A percentile compares a stretch with the other conserved stretches of the same genome.
Conservation (phyloP, 495 filamentous ascomycete species). For the Aspergillus leporis region DNA sequence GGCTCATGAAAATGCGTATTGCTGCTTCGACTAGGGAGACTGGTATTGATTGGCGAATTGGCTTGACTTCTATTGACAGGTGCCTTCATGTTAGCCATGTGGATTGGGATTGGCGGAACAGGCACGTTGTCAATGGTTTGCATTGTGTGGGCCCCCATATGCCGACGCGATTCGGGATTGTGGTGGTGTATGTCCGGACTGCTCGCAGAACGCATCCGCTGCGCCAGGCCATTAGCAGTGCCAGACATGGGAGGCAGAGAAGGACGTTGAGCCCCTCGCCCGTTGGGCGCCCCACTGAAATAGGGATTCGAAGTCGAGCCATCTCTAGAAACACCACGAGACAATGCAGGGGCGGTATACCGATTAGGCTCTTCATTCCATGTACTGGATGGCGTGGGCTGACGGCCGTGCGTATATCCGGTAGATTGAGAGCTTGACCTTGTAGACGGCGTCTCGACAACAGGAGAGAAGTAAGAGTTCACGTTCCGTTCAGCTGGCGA, state of each 20-base stretch:
- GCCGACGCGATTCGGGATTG: constrained; percentile 46
- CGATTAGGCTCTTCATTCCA: constrained; percentile 70
- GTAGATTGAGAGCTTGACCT: constrained; percentile 76
- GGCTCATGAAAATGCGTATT: constrained; percentile 41
- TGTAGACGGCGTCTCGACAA: constrained; percentile 80
- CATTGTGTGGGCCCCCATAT: constrained; percentile 58
- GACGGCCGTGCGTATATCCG: constrained; percentile 76
- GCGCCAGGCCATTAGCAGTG: constrained; percentile 49
- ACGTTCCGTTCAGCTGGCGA: constrained; percentile 54
- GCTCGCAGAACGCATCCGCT: constrained; percentile 68
- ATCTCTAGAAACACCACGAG: constrained; percentile 75
- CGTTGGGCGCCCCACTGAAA: constrained; percentile 52
- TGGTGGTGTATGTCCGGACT: constrained; percentile 66
- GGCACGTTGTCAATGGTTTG: constrained; percentile 70
- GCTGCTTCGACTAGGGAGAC: constrained; percentile 45
- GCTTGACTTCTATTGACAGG: constrained; percentile 68
- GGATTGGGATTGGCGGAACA: constrained; percentile 60
- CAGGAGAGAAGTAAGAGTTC: constrained; percentile 91
- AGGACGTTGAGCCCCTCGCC: constrained; percentile 70
- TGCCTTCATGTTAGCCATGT: constrained; percentile 58
- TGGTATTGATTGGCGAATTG: constrained; percentile 58
- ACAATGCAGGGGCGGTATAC: constrained; percentile 85
- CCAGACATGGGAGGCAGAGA: constrained; percentile 77
- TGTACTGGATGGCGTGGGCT: constrained; percentile 58
- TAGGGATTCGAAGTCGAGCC: constrained; percentile 62